Evolutionary conservation across 1,284 basidiomycete genomes (phyloP).

Genomic region (Phenoliferia sp.): DNA sequence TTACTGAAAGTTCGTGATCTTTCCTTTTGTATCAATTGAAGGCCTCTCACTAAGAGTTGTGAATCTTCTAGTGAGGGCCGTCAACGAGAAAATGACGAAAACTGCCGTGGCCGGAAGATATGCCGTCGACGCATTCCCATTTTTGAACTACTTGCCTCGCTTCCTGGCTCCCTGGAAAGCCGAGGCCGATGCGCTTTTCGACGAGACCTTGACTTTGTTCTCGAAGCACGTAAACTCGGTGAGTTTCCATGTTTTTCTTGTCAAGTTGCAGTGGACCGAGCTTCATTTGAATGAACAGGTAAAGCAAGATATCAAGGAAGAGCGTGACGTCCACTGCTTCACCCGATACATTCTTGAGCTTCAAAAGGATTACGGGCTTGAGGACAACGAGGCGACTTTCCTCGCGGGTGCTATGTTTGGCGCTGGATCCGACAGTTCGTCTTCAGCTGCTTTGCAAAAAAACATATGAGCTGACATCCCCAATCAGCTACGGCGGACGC

Average conservation of each 20-base stretch:
- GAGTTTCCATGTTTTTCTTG: not conserved
- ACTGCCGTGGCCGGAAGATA: slow-evolving; percentile 37
- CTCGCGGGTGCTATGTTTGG: slow-evolving; percentile 37
- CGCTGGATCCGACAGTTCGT: slow-evolving; percentile 9
- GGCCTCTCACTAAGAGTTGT: not conserved
- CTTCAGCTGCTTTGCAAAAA: no score
- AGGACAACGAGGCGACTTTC: slow-evolving; percentile 36
- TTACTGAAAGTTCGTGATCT: no score
- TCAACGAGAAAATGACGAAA: slow-evolving; percentile 35
- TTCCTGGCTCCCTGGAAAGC: slow-evolving; percentile 37
- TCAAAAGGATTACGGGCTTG: slow-evolving; percentile 33
- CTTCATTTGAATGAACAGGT: not conserved
- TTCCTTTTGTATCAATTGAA: no score
- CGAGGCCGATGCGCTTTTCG: slow-evolving; percentile 15
- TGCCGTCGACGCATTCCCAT: slow-evolving; percentile 37
- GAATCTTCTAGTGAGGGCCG: slow-evolving; percentile 32
- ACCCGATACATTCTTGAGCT: slow-evolving; percentile 34
- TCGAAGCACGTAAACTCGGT: slow-evolving; percentile 31
- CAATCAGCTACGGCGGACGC: slow-evolving; percentile 35
- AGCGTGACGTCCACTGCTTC: slow-evolving; percentile 35
- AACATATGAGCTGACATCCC: slow-evolving; percentile 32
- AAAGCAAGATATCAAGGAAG: slow-evolving; percentile 10
- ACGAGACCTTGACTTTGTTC: slow-evolving; percentile 36
- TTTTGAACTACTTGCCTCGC: slow-evolving; percentile 34
- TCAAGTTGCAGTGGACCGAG: not conserved